Evolutionary conservation across 2,329 filamentous ascomycete genomes (phyloP), one percentile per base, ranked within the genome.

Genomic region (Botryotinia narcissicola): DNA sequence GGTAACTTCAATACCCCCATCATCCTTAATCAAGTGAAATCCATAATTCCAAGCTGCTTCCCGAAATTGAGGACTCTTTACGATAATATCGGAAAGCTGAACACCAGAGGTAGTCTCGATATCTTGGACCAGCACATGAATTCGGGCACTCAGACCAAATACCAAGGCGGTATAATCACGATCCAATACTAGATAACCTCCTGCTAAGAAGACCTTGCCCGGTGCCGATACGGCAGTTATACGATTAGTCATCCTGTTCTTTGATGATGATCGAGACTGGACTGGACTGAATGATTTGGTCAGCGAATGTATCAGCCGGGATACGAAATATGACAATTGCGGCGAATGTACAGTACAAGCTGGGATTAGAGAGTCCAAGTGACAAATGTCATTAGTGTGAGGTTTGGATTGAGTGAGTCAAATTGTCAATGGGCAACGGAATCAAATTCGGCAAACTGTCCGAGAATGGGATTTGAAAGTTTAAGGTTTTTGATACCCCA

Each of bases 151-250:
- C 73, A 93, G 87, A 44, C 90, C 90, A 79, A 91, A 87, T 75
- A 93, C 87, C 72, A 93, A 84, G 42, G 91, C 95, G 4, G 92
- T 96, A 83, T 98, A 94, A 75, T 88, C 86, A 75, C 93, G 90
- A 84, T 98, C 95, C 63, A 99, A 90, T 35, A 98, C 95, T 63
- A 98, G 90, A 83, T 98, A 99, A 75, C 96, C 96, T 76, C 96
- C 96, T 6, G 95, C 94, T 71, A 98, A 88, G 76, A 99, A 89
- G 75, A 99, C 96, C 85, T 99, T 99, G 78, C 96, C 96, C 29
- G 96, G 96, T 35, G 96, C 95, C 76, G 96, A 98, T 77, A 97
- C 89, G 80, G 78, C 80, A 2, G 79, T 81, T 8, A 75, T 60
- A 74, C 76, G 77, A 37, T 57, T 48, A 48, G 61, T 59, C 40